Base-by-base conservation (phyloP, 2,329 filamentous ascomycete species). In the Cercospora sesami region DNA sequence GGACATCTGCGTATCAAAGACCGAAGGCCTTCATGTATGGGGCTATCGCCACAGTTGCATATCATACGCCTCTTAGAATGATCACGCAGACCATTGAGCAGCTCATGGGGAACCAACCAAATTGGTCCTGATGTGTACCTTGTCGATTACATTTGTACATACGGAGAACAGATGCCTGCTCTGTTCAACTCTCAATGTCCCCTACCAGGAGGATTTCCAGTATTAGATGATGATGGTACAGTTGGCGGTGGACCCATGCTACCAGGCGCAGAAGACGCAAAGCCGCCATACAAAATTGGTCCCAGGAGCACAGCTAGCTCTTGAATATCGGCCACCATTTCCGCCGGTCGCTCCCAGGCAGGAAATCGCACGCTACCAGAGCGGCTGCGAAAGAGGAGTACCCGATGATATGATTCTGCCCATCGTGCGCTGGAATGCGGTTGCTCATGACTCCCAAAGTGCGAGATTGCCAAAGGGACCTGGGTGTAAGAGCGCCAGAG, bases 381-480 rank as follows among this genome's bases (percentile, higher is more conserved):
- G 75, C 75, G 42, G 77, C 76, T 68, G 67, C 76, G 77, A 28
- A 81, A 68, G 78, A 80, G 80, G 12, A 68, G 73, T 1, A 83
- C 73, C 14, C 76, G 73, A 71, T 80, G 79, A 60, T 74, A 77
- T 4, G 78, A 73, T 9, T 78, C 77, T 2, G 78, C 76, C 80
- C 81, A 82, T 71, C 79, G 78, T 18, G 80, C 73, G 3, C 74
- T 71, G 14, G 63, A 59, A 18, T 66, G 66, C 53, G 55, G 65
- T 9, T 55, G 45, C 12, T 59, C 58, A 16, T 65, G 62, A 16
- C 74, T 73, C 23, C 67, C 65, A 65, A 81, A 83, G 3, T 77
- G 75, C 42, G 79, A 81, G 53, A 83, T 80, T 0, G 80, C 81
- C 31, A 83, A 68, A 3, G 80, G 80, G 1, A 77, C 75, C 12